Percentiles rank a stretch among this genome's conserved stretches.
phyloP scores from a whole-genome alignment of 2,329 filamentous ascomycete species.

The Diplodia sapinea region DNA sequence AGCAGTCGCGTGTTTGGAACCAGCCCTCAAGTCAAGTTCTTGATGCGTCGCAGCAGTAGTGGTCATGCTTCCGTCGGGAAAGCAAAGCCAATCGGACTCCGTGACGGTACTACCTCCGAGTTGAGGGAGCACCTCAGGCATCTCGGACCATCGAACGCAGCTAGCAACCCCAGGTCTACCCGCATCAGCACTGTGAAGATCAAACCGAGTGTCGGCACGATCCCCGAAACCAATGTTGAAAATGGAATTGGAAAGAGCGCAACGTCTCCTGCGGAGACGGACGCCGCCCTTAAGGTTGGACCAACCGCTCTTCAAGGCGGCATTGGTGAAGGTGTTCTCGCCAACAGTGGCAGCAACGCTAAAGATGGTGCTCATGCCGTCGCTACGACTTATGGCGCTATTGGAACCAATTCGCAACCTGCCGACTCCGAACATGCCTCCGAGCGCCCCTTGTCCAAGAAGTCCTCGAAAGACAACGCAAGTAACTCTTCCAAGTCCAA shows the following conservation, averaged over 20 bases:
- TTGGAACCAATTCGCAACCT: constrained; percentile 33
- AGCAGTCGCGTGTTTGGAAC: constrained; percentile 39
- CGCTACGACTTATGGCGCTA: constrained; percentile 53
- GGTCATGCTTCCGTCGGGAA: constrained; percentile 40
- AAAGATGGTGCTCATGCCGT: constrained; percentile 71
- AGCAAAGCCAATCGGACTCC: constrained; percentile 49
- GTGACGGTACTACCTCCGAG: constrained; percentile 59
- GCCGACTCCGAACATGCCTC: neutral
- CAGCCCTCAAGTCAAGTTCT: constrained; percentile 48
- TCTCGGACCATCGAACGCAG: constrained; percentile 68
- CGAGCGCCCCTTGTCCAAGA: neutral
- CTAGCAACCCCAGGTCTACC: constrained; percentile 64
- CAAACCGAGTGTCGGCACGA: constrained; percentile 60
- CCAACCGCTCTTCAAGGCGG: constrained; percentile 56
- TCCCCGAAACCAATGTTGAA: constrained; percentile 50
- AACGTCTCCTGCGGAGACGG: constrained; percentile 39
- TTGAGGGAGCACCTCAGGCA: constrained; percentile 66
- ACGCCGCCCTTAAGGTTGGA: constrained; percentile 41
- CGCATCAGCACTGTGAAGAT: constrained; percentile 69
- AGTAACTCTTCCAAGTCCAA: constrained; percentile 9
- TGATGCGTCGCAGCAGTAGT: constrained; percentile 55
- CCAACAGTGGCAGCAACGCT: constrained; percentile 58
- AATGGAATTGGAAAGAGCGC: constrained; percentile 35
- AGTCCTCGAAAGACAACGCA: neutral
- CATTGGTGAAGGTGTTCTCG: constrained; percentile 60